phyloP scores from a whole-genome alignment of 352 stramenopile species.

The Phytopythium cucurbitacearum region DNA sequence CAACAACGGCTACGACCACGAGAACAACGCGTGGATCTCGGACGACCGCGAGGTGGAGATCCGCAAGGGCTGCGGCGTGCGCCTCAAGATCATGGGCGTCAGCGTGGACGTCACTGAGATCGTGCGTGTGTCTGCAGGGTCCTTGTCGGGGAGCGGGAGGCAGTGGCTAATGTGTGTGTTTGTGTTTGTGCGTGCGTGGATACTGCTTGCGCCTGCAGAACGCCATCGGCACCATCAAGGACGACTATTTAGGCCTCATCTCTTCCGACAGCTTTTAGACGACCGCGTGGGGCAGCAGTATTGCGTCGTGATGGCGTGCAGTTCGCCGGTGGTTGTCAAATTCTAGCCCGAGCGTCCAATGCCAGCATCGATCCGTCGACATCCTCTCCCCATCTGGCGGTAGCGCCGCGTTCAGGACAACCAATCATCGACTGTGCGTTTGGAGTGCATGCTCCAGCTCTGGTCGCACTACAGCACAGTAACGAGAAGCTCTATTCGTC shows the following conservation, averaged over 20 bases:
- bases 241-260: constrained; percentile 98
- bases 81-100: constrained; percentile 96
- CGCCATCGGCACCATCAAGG: constrained; percentile 97
- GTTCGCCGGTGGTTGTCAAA: too few species aligned
- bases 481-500: not conserved
- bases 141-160: constrained; percentile 10
- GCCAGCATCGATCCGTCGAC: too few species aligned
- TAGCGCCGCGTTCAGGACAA: too few species aligned
- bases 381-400: too few species aligned
- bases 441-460: too few species aligned
- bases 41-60: constrained; percentile 98
- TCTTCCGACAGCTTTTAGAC: constrained; percentile 72
- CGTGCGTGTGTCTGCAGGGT: constrained; percentile 20
- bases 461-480: not conserved
- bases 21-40: constrained; percentile 96
- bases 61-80: constrained; percentile 92
- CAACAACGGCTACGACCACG: constrained; percentile 94
- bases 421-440: too few species aligned
- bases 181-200: constrained; percentile 7
- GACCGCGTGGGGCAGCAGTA: too few species aligned
- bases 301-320: too few species aligned
- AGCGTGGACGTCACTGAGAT: constrained; percentile 97
- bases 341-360: too few species aligned
- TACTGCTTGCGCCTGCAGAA: constrained; percentile 45
- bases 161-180: constrained; percentile 7